phyloP scores from a whole-genome alignment of 495 filamentous ascomycete genomes.

The Poronia punctata region DNA sequence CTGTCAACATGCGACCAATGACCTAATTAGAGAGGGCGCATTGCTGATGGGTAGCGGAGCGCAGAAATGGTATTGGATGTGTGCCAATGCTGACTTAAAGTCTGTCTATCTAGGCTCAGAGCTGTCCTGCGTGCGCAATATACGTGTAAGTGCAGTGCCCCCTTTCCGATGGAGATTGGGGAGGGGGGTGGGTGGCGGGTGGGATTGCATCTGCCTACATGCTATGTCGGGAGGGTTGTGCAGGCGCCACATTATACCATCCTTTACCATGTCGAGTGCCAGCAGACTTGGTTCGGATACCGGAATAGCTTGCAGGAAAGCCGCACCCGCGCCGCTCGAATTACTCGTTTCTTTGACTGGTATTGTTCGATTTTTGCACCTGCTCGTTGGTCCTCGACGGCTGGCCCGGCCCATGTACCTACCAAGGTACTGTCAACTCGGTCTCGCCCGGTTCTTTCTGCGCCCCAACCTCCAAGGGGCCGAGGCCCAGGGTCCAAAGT shows the following conservation, averaged over 20 bases:
- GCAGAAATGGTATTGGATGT: conserved; percentile 7
- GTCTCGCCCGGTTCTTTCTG: no score
- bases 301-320: conserved; percentile 12
- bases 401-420: no score
- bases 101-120: conserved; percentile 15
- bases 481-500: no score
- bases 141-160: conserved; percentile 24
- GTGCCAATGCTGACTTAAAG: conserved; percentile 21
- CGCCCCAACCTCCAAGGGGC: no score
- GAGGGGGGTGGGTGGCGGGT: conserved; percentile 11
- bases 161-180: conserved; percentile 25
- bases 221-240: conserved; percentile 25
- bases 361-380: no score
- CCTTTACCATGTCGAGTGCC: no score
- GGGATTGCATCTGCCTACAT: conserved; percentile 17
- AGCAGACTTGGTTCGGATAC: conserved; percentile 17
- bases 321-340: conserved; percentile 9
- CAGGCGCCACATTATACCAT: conserved; percentile 23
- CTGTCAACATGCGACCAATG: not conserved
- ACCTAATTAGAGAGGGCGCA: conserved; percentile 1
- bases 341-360: no score
- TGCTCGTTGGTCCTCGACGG: no score
- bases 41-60: conserved; percentile 2
- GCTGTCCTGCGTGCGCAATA: conserved; percentile 16
- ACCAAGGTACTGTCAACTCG: no score